These are phyloP conservation scores for Sugiyamaella lignohabitans DNA, from an alignment of 805 yeast genomes.

Conservation along the genomic window DNA sequence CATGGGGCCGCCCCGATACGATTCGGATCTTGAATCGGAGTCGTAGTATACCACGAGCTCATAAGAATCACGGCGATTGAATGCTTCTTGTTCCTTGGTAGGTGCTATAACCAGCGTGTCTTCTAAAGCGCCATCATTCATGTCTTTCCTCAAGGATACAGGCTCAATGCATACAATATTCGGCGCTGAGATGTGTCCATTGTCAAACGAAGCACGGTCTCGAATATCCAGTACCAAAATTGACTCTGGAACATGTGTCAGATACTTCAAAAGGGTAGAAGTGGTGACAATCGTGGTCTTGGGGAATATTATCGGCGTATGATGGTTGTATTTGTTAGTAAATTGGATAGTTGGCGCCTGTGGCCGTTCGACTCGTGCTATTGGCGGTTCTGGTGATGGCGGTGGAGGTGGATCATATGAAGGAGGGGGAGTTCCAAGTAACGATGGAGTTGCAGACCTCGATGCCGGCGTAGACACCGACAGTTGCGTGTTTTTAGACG, in stretches of 20 bases:
- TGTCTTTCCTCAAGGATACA: conserved; percentile 42
- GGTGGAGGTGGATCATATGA: conserved; percentile 2
- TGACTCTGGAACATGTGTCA: conserved; percentile 21
- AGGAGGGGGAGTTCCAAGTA: neutral
- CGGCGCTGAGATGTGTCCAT: conserved; percentile 53
- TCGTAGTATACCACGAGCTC: conserved; percentile 66
- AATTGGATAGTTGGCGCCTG: neutral
- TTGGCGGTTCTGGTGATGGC: neutral
- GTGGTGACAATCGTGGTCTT: conserved; percentile 24
- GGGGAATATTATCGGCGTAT: conserved; percentile 22
- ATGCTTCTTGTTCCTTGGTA: conserved; percentile 46
- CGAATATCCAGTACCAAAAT: conserved; percentile 70
- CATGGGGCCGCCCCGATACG: conserved; percentile 21
- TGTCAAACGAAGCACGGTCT: conserved; percentile 50
- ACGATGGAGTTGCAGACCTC: neutral
- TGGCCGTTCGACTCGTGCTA: no score
- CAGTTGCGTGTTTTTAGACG: neutral
- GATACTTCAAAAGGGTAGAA: conserved; percentile 22
- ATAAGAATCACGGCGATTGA: conserved; percentile 47
- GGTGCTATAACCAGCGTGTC: conserved; percentile 53
- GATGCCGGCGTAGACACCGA: neutral
- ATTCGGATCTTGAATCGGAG: conserved; percentile 25
- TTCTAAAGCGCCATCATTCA: conserved; percentile 63
- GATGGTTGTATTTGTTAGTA: neutral
- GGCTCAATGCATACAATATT: conserved; percentile 76